A percentile compares a stretch with the other conserved stretches of the same genome.
These are phyloP conservation scores for Kalmusia sp. DNA, from an alignment of 2,329 filamentous ascomycete species.

Conservation along the genomic window DNA sequence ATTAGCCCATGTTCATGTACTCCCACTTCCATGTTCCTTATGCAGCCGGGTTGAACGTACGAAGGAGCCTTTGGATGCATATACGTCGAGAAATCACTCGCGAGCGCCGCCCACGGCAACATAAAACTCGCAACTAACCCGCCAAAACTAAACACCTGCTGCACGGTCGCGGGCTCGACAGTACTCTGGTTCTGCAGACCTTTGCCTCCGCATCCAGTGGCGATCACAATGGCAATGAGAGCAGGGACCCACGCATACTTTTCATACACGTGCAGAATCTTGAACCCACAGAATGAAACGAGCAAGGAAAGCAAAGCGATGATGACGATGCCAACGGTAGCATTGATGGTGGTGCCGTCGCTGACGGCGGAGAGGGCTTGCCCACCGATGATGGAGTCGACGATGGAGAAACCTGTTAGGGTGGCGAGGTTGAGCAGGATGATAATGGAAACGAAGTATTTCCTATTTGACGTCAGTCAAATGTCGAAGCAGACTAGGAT, in stretches of 20 bases:
- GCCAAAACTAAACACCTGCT: conserved; percentile 62
- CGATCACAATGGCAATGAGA: conserved; percentile 62
- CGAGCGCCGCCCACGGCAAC: conserved; percentile 66
- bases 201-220: conserved; percentile 61
- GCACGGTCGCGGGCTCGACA: conserved; percentile 52
- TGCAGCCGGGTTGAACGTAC: too few species aligned
- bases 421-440: conserved; percentile 69
- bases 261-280: conserved; percentile 63
- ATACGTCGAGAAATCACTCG: conserved; percentile 68
- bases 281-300: conserved; percentile 69
- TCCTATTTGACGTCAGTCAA: conserved; percentile 20
- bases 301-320: conserved; percentile 64
- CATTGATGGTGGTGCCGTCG: conserved; percentile 52
- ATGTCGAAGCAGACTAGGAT: background rate
- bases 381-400: conserved; percentile 67
- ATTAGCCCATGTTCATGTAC: background rate
- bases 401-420: conserved; percentile 68
- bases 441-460: conserved; percentile 65
- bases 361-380: conserved; percentile 51
- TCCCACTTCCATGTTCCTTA: conserved; percentile 13
- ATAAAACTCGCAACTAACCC: conserved; percentile 70
- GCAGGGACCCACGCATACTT: conserved; percentile 65
- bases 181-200: conserved; percentile 57
- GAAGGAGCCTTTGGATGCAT: conserved; percentile 63
- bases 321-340: conserved; percentile 67